Conservation (phyloP, 148 eudicot species). For the Amaranthus palmeri region DNA sequence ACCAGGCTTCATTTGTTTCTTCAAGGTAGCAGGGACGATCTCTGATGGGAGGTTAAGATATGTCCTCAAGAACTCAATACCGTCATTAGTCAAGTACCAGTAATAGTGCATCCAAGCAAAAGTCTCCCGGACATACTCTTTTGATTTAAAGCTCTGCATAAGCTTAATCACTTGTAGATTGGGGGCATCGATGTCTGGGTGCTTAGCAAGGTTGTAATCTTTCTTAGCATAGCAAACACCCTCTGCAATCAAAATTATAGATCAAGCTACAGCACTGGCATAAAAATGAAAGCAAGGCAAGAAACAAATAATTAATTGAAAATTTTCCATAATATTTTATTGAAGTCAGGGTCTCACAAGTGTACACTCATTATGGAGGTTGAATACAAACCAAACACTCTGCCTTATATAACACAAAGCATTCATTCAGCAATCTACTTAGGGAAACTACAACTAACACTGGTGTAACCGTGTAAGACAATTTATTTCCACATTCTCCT, state of each 20-base stretch:
- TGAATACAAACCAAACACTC: too few species aligned
- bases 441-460: too few species aligned
- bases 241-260: conserved; percentile 33
- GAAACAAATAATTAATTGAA: too few species aligned
- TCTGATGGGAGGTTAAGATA: conserved; percentile 91
- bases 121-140: conserved; percentile 83
- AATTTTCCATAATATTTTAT: too few species aligned
- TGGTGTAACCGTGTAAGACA: too few species aligned
- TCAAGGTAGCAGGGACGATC: conserved; percentile 84
- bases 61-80: conserved; percentile 83
- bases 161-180: conserved; percentile 76
- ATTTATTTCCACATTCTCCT: too few species aligned
- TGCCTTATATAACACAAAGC: too few species aligned
- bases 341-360: too few species aligned
- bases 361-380: too few species aligned
- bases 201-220: conserved; percentile 74
- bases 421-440: too few species aligned
- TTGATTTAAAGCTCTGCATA: conserved; percentile 79
- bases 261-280: too few species aligned
- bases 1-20: conserved; percentile 70
- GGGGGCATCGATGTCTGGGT: conserved; percentile 74
- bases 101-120: conserved; percentile 98
- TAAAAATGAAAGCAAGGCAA: too few species aligned
- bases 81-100: conserved; percentile 88
- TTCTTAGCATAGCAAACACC: conserved; percentile 83